Percentiles rank a stretch among this genome's conserved stretches.
Conservation (phyloP, 805 yeast genomes). For the Metschnikowia dekortorum region DNA sequence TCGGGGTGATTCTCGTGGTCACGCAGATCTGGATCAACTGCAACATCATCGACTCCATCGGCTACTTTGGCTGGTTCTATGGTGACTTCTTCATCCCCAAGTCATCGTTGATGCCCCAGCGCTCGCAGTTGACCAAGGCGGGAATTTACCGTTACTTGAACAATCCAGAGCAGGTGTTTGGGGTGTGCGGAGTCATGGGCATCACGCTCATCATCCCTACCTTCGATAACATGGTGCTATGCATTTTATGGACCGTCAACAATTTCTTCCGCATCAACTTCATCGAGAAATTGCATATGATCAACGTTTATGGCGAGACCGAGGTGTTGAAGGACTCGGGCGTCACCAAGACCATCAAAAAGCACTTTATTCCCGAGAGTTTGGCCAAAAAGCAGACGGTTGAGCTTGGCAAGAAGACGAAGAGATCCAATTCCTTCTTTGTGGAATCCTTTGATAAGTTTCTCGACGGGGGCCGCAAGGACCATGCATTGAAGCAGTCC, state of each 20-base stretch:
- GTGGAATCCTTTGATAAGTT: conserved; percentile 46
- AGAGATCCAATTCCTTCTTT: conserved; percentile 31
- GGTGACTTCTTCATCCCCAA: conserved; percentile 76
- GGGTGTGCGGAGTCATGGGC: conserved; percentile 80
- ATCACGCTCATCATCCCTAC: conserved; percentile 57
- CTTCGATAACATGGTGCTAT: conserved; percentile 46
- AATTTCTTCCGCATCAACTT: conserved; percentile 65
- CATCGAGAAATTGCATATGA: conserved; percentile 76
- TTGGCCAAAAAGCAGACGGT: conserved; percentile 25
- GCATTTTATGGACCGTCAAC: conserved; percentile 56
- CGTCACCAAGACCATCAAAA: conserved; percentile 41
- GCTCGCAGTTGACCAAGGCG: conserved; percentile 58
- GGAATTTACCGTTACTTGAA: conserved; percentile 80
- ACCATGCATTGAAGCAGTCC: conserved; percentile 29
- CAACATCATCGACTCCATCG: conserved; percentile 66
- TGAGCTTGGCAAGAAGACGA: conserved; percentile 1
- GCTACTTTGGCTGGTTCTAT: conserved; percentile 86
- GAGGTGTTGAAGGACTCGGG: conserved; percentile 53
- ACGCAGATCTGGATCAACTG: conserved; percentile 67
- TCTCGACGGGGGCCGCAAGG: conserved; percentile 22
- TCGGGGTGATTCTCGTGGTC: conserved; percentile 52
- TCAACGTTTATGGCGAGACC: conserved; percentile 65
- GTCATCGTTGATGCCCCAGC: conserved; percentile 30
- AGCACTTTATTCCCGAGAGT: conserved; percentile 38
- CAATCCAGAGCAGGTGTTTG: conserved; percentile 76